Conservation (phyloP, 129 eudicot genomes). For the Chrysanthemum seticuspe region DNA sequence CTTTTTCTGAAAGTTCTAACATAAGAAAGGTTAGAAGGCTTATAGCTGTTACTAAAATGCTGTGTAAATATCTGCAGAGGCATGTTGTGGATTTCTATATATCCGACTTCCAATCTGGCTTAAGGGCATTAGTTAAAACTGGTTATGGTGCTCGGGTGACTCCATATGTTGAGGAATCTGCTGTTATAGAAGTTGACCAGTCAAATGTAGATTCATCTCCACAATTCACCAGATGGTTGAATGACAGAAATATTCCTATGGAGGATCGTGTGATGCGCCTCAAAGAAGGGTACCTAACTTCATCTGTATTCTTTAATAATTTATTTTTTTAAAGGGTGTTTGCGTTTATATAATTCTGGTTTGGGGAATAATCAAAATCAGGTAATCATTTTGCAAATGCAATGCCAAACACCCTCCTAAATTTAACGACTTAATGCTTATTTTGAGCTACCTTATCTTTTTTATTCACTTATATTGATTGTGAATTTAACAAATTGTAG, state of each 20-base stretch:
- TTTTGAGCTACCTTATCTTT: neutral
- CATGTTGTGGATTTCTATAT: conserved; percentile 72
- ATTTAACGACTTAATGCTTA: no score
- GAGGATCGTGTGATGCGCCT: conserved; percentile 75
- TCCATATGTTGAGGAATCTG: conserved; percentile 65
- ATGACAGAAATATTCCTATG: conserved; percentile 56
- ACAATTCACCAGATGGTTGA: conserved; percentile 59
- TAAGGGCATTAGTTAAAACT: conserved; percentile 71
- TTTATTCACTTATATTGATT: neutral
- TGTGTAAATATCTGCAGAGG: conserved; percentile 39
- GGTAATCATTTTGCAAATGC: no score
- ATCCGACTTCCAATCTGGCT: conserved; percentile 74
- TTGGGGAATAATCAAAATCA: no score
- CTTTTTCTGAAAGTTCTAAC: neutral
- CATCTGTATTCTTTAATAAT: no score
- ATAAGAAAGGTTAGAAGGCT: no score
- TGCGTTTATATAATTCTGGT: no score
- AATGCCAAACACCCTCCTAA: neutral
- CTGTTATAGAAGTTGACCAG: conserved; percentile 57
- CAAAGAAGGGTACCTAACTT: conserved; percentile 58
- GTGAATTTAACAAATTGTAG: conserved; percentile 23
- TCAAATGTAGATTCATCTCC: conserved; percentile 67
- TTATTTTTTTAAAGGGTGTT: no score
- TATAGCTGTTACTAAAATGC: neutral
- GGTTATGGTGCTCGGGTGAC: conserved; percentile 74